Base-by-base conservation (phyloP, 108 stramenopile species). In the Cyclotella atomus region DNA sequence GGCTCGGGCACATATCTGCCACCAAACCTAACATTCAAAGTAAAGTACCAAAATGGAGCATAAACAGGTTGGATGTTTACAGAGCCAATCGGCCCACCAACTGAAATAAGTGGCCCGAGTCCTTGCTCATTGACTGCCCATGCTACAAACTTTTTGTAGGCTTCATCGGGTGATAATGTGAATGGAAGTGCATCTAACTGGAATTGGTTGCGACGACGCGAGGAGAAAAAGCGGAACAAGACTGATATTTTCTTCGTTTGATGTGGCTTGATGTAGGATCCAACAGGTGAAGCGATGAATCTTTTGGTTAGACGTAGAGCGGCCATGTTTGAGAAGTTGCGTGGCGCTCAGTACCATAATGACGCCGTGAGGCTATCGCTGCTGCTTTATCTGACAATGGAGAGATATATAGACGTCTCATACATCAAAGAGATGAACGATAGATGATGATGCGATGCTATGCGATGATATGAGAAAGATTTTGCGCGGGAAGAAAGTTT, bases 61-160 rank as follows among this genome's bases (percentile, higher is more conserved):
- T 82, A 91, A 8, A 87, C 76, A 16, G 92, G 89, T 29, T 78
- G 67, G 15, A 93, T 81, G 7, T 57, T 29, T n/a, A n/a, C n/a
- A n/a, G n/a, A n/a, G n/a, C n/a, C n/a, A 4, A 81, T 59, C 1
- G 82, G 79, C 20, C 85, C 77, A 75, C 36, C 71, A 70, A 70
- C 44, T 5, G 50, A 21, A 33, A 93, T 54, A 0, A 93, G 53
- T 45, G 87, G 89, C 10, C 79, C 76, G 46, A 93, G 54, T 10
- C 89, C 89, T 76, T 94, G 93, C 41, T 91, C 87, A 9, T 85
- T 65, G 10, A n/a, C n/a, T n/a, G 89, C 87, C 92, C 92, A 93
- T 76, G 81, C 57, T 57, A 70, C 62, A 47, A 90, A 93, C 52
- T 89, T 85, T 45, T 84, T 72, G 44, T 88, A 68, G 3, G 89